Evolutionary conservation across 2,329 filamentous ascomycete genomes (phyloP).

Genomic region (Diaporthe longicolla): DNA sequence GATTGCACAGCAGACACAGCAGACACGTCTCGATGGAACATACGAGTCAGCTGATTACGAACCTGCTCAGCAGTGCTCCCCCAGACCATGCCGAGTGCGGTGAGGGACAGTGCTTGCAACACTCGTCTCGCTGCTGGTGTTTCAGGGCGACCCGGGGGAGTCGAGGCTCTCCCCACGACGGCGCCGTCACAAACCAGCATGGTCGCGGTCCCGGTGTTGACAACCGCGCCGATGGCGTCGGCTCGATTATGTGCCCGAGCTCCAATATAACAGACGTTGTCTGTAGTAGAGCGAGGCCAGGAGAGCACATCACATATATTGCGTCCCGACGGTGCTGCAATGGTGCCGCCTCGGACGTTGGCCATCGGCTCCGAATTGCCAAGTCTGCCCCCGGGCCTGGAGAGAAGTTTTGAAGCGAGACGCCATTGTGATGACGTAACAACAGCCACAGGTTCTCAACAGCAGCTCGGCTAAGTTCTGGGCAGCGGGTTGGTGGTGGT

Average conservation of each 20-base stretch:
- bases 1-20: conserved; percentile 17
- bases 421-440: neutral
- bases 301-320: too few relatives aligned
- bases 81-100: neutral
- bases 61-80: neutral
- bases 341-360: conserved; percentile 26
- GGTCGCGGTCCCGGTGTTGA: neutral
- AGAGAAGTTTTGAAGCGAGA: conserved; percentile 20
- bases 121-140: conserved; percentile 21
- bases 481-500: conserved; percentile 21
- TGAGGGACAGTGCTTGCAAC: conserved; percentile 23
- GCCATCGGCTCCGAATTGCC: conserved; percentile 28
- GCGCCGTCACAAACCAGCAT: conserved; percentile 8
- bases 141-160: conserved; percentile 5
- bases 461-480: conserved; percentile 29
- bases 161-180: neutral
- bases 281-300: neutral
- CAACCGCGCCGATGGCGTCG: neutral
- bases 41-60: conserved; percentile 9
- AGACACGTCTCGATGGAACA: conserved; percentile 15
- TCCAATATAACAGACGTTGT: neutral
- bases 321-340: neutral
- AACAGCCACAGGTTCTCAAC: conserved; percentile 8
- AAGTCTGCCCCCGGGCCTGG: conserved; percentile 1
- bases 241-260: neutral